These are phyloP conservation scores for Hemileccinum rubropunctum DNA, from an alignment of 768 basidiomycete genomes.

Conservation along the genomic window DNA sequence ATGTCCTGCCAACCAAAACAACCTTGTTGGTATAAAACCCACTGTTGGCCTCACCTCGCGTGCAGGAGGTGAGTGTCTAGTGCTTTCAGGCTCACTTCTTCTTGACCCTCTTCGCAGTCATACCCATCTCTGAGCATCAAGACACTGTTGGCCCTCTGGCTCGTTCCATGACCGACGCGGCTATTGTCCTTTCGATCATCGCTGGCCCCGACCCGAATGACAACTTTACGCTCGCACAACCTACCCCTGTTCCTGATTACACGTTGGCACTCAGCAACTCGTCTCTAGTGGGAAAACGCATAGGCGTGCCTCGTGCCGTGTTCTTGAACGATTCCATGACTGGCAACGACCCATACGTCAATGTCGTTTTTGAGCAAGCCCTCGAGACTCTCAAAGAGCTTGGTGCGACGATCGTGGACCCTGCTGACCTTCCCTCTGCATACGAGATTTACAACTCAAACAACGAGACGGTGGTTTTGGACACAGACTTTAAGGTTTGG, in stretches of 20 bases:
- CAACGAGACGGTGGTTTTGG: slow-evolving; percentile 55
- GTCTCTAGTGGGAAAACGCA: slow-evolving; percentile 49
- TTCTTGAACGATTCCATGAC: slow-evolving; percentile 30
- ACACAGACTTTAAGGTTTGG: slow-evolving; percentile 57
- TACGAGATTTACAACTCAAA: slow-evolving; percentile 46
- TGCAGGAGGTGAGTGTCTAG: slow-evolving; percentile 44
- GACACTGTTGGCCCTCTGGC: slow-evolving; percentile 60
- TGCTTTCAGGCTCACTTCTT: not conserved
- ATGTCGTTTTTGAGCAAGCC: slow-evolving; percentile 39
- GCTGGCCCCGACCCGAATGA: slow-evolving; percentile 55
- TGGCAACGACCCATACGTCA: slow-evolving; percentile 28
- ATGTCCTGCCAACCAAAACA: slow-evolving; percentile 51
- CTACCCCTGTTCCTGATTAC: slow-evolving; percentile 51
- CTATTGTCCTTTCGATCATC: slow-evolving; percentile 53
- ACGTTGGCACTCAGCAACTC: slow-evolving; percentile 47
- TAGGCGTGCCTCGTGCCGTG: slow-evolving; percentile 48
- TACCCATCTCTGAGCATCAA: slow-evolving; percentile 56
- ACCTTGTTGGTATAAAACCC: slow-evolving; percentile 58
- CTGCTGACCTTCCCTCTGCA: slow-evolving; percentile 58
- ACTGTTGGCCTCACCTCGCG: slow-evolving; percentile 59
- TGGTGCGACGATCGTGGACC: slow-evolving; percentile 56
- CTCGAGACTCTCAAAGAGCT: slow-evolving; percentile 37
- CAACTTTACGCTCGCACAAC: slow-evolving; percentile 53
- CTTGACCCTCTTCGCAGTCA: slow-evolving; percentile 33
- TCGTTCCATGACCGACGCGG: slow-evolving; percentile 52